A percentile compares a stretch with the other conserved stretches of the same genome.
These are phyloP conservation scores for Phytophthora boehmeriae DNA, from an alignment of 352 stramenopile species.

Conservation along the genomic window DNA sequence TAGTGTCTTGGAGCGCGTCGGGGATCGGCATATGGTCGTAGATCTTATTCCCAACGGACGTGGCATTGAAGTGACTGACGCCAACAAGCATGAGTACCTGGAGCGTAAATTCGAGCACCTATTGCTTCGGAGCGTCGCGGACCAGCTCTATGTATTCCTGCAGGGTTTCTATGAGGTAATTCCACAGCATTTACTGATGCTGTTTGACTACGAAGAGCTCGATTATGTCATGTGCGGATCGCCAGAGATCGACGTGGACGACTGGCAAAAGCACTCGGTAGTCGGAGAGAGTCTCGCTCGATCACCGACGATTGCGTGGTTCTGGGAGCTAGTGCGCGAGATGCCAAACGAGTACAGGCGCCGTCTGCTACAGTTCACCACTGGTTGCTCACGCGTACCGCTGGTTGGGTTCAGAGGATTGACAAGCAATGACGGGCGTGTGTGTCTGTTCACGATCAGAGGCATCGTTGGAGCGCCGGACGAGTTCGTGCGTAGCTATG, in stretches of 20 bases:
- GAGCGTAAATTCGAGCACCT: constrained; percentile 94
- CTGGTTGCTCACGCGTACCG: constrained; percentile 78
- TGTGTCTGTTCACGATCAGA: constrained; percentile 78
- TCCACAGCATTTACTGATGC: constrained; percentile 89
- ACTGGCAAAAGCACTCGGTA: constrained; percentile 91
- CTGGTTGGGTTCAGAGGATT: constrained; percentile 75
- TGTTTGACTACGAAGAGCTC: constrained; percentile 98
- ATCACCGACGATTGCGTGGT: constrained; percentile 43
- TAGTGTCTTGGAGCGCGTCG: constrained; percentile 48
- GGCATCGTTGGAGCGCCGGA: constrained; percentile 43
- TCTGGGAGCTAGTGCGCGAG: constrained; percentile 89
- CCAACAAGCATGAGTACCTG: constrained; percentile 95
- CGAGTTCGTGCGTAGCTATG: constrained; percentile 70
- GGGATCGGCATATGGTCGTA: constrained; percentile 35
- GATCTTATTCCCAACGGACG: constrained; percentile 65
- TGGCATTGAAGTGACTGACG: constrained; percentile 91
- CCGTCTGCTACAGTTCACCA: constrained; percentile 82
- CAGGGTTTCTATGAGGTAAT: constrained; percentile 97
- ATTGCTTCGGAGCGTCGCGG: constrained; percentile 91
- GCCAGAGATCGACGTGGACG: constrained; percentile 92
- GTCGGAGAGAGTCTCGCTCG: constrained; percentile 43
- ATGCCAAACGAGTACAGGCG: constrained; percentile 79
- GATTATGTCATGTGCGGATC: constrained; percentile 96
- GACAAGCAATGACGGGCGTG: constrained; percentile 79
- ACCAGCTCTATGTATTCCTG: constrained; percentile 91